Conservation (phyloP, 345 rosid genomes). For the Garcia nutans region DNA sequence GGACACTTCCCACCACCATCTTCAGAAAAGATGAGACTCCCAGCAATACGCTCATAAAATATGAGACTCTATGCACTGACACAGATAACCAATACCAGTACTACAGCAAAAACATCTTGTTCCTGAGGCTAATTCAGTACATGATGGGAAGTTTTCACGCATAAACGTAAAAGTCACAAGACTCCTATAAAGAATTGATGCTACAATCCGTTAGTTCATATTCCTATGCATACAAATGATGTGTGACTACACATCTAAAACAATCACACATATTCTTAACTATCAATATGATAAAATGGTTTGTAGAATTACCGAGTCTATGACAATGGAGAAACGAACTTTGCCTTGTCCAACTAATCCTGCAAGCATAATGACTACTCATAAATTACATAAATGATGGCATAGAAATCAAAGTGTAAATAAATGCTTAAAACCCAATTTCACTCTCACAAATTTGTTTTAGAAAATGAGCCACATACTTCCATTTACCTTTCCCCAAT, state of each 20-base stretch:
- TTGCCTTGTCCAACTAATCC: conserved; percentile 65
- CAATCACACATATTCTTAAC: not conserved
- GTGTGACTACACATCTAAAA: conserved; percentile 1
- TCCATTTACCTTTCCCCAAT: conserved; percentile 55
- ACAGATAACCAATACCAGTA: too few relatives aligned
- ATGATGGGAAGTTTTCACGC: conserved; percentile 17
- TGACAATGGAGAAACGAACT: conserved; percentile 62
- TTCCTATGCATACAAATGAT: not conserved
- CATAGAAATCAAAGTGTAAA: not conserved
- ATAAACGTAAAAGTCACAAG: not conserved
- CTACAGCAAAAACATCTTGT: not conserved
- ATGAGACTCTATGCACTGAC: too few relatives aligned
- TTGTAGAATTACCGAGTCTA: conserved; percentile 65
- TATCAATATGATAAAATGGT: not conserved
- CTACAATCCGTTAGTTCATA: conserved; percentile 2
- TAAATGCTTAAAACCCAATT: conserved; percentile 4
- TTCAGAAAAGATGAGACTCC: not conserved
- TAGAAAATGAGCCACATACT: not conserved
- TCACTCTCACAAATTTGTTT: not conserved
- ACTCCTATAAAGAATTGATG: not conserved
- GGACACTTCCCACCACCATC: conserved; percentile 23
- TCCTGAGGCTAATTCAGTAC: not conserved
- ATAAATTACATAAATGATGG: not conserved
- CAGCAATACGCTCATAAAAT: not conserved
- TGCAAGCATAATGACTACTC: conserved; percentile 32